Base-by-base conservation (phyloP, 1,284 basidiomycete genomes). In the Cryptococcus sp. region DNA sequence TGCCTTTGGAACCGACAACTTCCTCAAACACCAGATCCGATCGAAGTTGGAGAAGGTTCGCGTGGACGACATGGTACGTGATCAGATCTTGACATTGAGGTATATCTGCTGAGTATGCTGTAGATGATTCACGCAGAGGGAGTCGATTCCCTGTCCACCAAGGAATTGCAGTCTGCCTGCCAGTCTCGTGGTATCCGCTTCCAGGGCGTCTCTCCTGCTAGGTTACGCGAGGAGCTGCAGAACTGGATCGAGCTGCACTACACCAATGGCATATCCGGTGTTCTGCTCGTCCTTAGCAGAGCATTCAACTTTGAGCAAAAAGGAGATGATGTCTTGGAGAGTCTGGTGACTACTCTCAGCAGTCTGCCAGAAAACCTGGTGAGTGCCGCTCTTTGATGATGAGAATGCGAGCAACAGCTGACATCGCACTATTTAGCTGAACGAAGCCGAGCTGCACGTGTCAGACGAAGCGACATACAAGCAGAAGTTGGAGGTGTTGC, bases 1-100 rank as follows among this genome's bases (percentile, higher is more conserved):
- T 79, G 95, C 95, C 3, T 99, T 98, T 72, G 95, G 95, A 47
- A 99, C 96, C 40, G 95, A 99, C 80, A 98, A 98, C 80, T 98
- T 97, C 82, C 84, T 99, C 48, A 90, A 95, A 56, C 93, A 93
- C 59, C 88, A 91, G 61, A 93, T 99, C 75, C 89, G 93, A 45
- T 86, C 86, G 60, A 86, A 93, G 49, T 84, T 99, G 44, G 83
- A 89, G 65, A 85, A 90, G 72, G 85, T 99, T 64, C 85, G 93
- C 54, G 86, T 90, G 46, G 95, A 99, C 76, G 96, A 99, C 80
- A 89, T 82, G 73, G 81, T 81, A 25, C 54, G 79, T 47, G 46
- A 17, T 42, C 20, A 16, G 38, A 15, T 46, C 2, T n/a, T 40
- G 42, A 39, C 46, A 17, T 39, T 25, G 40, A 20, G 19, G 22